phyloP scores from a whole-genome alignment of 2,329 filamentous ascomycete genomes.

The Basipetospora chlamydospora region DNA sequence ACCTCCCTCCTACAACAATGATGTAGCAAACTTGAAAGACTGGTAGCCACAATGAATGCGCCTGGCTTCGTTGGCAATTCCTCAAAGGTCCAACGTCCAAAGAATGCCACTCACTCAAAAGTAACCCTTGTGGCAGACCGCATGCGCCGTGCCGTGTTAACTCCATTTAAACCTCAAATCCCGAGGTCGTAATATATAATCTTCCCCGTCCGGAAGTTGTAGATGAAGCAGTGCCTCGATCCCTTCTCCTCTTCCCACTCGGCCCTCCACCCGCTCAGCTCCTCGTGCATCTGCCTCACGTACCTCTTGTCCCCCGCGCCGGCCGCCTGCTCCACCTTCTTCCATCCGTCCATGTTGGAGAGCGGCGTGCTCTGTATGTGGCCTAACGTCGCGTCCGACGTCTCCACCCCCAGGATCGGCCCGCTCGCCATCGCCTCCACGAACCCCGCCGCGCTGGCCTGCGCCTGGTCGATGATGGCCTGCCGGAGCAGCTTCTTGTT shows the following conservation, averaged over 20 bases:
- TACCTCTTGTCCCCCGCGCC: constrained; percentile 70
- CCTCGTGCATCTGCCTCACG: constrained; percentile 64
- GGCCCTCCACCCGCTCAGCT: constrained; percentile 50
- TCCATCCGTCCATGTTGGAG: constrained; percentile 73
- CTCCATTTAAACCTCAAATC: constrained; percentile 4
- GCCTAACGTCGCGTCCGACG: constrained; percentile 69
- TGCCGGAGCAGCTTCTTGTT: constrained; percentile 86
- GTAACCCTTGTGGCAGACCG: too few species aligned
- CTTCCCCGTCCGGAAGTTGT: constrained; percentile 75
- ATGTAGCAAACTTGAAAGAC: too few species aligned
- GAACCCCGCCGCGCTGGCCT: constrained; percentile 42
- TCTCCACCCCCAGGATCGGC: constrained; percentile 78
- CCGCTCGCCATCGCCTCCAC: constrained; percentile 59
- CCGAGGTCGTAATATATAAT: constrained; percentile 74
- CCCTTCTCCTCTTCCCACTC: constrained; percentile 38
- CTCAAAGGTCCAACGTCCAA: too few species aligned
- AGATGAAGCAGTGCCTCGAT: constrained; percentile 67
- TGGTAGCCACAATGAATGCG: too few species aligned
- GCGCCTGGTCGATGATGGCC: constrained; percentile 67
- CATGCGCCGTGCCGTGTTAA: too few species aligned
- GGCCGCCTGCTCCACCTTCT: constrained; percentile 62
- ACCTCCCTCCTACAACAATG: too few species aligned
- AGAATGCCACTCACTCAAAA: too few species aligned
- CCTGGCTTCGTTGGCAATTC: too few species aligned
- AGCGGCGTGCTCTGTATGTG: constrained; percentile 60